Percentiles rank a stretch among this genome's conserved stretches.
Conservation (phyloP, 306 rosid genomes). For the Acmispon strigosus region DNA sequence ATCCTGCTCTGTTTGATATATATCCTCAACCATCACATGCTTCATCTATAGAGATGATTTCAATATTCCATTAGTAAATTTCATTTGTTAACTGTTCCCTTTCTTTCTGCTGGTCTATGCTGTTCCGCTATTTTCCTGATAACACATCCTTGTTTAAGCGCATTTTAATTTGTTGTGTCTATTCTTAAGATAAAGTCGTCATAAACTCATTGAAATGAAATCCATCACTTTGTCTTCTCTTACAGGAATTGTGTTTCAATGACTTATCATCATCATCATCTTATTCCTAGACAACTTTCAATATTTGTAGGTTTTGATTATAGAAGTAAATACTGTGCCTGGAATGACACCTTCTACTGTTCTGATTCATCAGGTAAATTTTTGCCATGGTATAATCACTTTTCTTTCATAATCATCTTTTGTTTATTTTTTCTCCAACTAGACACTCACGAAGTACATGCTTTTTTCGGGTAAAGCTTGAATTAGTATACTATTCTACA, state of each 20-base stretch:
- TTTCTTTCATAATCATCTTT: background rate
- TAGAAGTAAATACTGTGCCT: conserved; percentile 97
- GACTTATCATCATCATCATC: background rate
- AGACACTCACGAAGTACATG: background rate
- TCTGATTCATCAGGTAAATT: conserved; percentile 82
- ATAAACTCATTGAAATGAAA: background rate
- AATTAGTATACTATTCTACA: background rate
- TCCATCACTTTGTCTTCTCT: background rate
- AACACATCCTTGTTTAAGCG: background rate
- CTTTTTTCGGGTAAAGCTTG: background rate
- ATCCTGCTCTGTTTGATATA: background rate
- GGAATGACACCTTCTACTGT: conserved; percentile 99
- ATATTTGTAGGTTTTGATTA: conserved; percentile 60
- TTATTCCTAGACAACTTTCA: conserved; percentile 19
- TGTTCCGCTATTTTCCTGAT: background rate
- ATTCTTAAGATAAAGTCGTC: background rate
- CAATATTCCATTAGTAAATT: background rate
- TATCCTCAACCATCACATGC: background rate
- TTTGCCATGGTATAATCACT: background rate
- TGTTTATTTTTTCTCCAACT: background rate
- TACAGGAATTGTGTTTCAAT: background rate
- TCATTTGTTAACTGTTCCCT: background rate
- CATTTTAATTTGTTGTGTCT: background rate
- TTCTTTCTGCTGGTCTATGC: background rate
- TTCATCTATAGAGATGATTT: background rate